A percentile compares a stretch with the other conserved stretches of the same genome.
phyloP scores from a whole-genome alignment of 2,329 filamentous ascomycete species.

The Hypoxylon sp. region DNA sequence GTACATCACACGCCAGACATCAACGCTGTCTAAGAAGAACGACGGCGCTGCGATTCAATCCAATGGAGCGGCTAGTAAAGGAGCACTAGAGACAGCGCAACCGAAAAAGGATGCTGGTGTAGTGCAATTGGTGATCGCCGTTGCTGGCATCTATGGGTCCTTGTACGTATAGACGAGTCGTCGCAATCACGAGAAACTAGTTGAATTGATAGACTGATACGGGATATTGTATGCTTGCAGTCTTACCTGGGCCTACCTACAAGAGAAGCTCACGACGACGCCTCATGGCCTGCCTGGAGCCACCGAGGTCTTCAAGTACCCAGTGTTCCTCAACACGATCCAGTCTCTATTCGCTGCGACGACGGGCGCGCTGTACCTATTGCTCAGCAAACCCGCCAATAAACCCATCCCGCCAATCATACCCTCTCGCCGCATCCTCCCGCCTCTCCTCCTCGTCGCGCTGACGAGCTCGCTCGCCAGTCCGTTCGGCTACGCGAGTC shows the following conservation, averaged over 20 bases:
- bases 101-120: conserved; percentile 71
- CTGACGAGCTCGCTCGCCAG: conserved; percentile 89
- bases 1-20: conserved; percentile 62
- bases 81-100: conserved; percentile 40
- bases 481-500: conserved; percentile 94
- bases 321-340: conserved; percentile 95
- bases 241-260: conserved; percentile 94
- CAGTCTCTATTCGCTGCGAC: conserved; percentile 91
- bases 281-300: conserved; percentile 76
- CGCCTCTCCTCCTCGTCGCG: conserved; percentile 86
- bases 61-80: conserved; percentile 48
- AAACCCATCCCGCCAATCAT: conserved; percentile 76
- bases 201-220: conserved; percentile 10
- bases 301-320: conserved; percentile 88
- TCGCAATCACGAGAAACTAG: not conserved
- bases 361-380: conserved; percentile 86
- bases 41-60: conserved; percentile 46
- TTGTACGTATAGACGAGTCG: conserved; percentile 74
- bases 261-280: conserved; percentile 97
- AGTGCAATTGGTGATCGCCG: conserved; percentile 84
- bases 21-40: conserved; percentile 53
- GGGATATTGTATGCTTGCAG: conserved; percentile 59
- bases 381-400: conserved; percentile 70
- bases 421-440: conserved; percentile 80
- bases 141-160: conserved; percentile 95